phyloP scores from a whole-genome alignment of 345 rosid species.

The Erucastrum elatum region DNA sequence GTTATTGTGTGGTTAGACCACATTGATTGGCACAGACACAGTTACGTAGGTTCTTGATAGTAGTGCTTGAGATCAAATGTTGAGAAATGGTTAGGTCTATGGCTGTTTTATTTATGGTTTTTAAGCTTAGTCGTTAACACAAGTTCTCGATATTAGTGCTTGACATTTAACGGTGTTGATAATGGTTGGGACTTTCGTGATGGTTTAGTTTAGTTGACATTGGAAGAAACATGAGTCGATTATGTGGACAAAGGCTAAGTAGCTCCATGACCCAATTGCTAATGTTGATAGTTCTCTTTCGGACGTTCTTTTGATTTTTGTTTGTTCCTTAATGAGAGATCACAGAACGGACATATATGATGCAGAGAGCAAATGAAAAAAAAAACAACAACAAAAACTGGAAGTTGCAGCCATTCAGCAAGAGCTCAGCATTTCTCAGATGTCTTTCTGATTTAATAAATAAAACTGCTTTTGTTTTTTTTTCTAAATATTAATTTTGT shows the following conservation, averaged over 20 bases:
- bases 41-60: no score
- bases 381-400: background rate
- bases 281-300: constrained; percentile 1
- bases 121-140: background rate
- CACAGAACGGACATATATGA: constrained; percentile 42
- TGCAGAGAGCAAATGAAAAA: constrained; percentile 40
- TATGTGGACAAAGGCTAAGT: background rate
- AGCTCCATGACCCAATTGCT: background rate
- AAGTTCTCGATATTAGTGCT: background rate
- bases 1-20: background rate
- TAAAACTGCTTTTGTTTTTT: background rate
- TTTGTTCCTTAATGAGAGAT: constrained; percentile 28
- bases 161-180: background rate
- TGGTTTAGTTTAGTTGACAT: background rate
- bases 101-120: background rate
- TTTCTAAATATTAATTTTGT: background rate
- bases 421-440: constrained; percentile 7
- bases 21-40: background rate
- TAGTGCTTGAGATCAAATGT: no score
- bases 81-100: no score
- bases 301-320: background rate
- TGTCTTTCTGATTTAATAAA: background rate
- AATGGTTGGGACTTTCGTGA: background rate
- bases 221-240: background rate
- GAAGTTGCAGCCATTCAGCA: constrained; percentile 15